Evolutionary conservation across 2,329 filamentous ascomycete genomes (phyloP).

Genomic region (Beauveria australis): DNA sequence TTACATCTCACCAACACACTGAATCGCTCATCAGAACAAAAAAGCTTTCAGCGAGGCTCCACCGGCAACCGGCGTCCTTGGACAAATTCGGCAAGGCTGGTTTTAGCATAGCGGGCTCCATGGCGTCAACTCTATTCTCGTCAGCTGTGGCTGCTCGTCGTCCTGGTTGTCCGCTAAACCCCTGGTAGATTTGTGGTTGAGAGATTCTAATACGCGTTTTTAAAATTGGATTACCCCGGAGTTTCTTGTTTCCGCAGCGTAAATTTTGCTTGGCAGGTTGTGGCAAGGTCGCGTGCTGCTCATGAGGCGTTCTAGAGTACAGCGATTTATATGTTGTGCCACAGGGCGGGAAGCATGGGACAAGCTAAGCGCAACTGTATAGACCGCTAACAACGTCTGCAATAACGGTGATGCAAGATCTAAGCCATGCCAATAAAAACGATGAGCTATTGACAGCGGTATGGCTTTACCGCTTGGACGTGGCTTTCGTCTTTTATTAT

Average conservation of each 20-base stretch:
- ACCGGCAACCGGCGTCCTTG: background rate
- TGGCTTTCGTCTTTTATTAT: background rate
- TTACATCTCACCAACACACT: background rate
- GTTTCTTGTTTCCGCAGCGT: background rate
- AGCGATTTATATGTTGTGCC: background rate
- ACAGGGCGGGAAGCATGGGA: background rate
- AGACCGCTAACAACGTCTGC: background rate
- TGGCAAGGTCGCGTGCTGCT: background rate
- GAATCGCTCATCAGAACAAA: background rate
- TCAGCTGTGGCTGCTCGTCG: background rate
- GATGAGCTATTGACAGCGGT: too few relatives aligned
- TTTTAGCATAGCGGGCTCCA: background rate
- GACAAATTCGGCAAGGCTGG: background rate
- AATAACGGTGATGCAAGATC: background rate
- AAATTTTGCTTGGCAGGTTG: background rate
- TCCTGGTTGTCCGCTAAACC: background rate
- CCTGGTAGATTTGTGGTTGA: background rate
- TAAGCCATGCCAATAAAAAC: background rate
- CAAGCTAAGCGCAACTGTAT: background rate
- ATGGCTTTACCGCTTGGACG: background rate
- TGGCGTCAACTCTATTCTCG: conserved; percentile 4
- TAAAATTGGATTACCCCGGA: too few relatives aligned
- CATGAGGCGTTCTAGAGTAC: background rate
- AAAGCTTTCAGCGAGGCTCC: background rate
- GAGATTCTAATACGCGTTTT: background rate